Percentiles rank a stretch among this genome's conserved stretches.
phyloP scores from a whole-genome alignment of 1,139 yeast genomes.

The Cylindricascospora bacillispora region DNA sequence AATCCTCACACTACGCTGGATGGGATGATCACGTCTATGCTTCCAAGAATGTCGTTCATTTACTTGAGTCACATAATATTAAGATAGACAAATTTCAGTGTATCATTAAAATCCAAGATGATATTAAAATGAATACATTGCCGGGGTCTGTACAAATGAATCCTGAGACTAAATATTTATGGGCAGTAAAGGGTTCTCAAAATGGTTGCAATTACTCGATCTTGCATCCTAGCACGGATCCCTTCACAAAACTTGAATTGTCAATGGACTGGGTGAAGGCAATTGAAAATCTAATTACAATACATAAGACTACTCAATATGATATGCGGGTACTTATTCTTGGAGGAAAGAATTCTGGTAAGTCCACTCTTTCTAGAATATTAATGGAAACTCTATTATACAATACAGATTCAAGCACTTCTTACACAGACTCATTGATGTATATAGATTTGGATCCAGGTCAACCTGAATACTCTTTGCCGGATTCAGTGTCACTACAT shows the following conservation, averaged over 20 bases:
- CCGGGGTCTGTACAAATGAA: conserved; percentile 7
- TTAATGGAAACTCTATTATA: conserved; percentile 35
- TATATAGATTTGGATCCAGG: conserved; percentile 84
- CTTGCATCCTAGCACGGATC: background rate
- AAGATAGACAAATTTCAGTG: conserved; percentile 9
- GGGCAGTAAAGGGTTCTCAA: conserved; percentile 10
- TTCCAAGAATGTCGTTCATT: conserved; percentile 4
- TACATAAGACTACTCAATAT: conserved; percentile 10
- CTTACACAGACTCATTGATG: conserved; percentile 21
- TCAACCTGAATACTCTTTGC: conserved; percentile 67
- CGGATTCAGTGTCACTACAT: conserved; percentile 37
- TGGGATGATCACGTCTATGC: conserved; percentile 29
- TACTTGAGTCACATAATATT: background rate
- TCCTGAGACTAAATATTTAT: conserved; percentile 13
- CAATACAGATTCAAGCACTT: conserved; percentile 5
- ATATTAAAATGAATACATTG: conserved; percentile 6
- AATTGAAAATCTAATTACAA: conserved; percentile 10
- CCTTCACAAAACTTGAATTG: background rate
- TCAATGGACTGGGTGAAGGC: conserved; percentile 11
- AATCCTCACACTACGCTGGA: conserved; percentile 24
- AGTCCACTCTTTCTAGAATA: conserved; percentile 55
- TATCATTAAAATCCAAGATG: conserved; percentile 13
- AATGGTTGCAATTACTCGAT: background rate
- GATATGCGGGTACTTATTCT: conserved; percentile 32
- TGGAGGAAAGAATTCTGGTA: conserved; percentile 74